Evolutionary conservation across 257 asterid species (phyloP), one percentile per base, ranked within the genome.

Genomic region (Nicotiana tabacum): DNA sequence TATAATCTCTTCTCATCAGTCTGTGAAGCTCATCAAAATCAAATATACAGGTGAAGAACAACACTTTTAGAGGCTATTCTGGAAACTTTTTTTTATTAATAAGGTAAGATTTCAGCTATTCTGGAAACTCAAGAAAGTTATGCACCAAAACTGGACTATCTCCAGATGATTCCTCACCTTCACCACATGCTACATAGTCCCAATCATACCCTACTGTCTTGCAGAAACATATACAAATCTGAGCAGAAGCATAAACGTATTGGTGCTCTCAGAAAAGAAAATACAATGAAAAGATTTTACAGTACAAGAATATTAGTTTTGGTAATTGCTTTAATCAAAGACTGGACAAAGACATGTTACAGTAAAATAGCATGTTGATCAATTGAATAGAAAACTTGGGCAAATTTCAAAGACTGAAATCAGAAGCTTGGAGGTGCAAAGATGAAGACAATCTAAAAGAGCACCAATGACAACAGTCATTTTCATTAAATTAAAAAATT

Each of bases 21-120:
- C 80, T 16, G 51, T 74, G 80, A 48, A 72, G 21, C 78, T 72
- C 21, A 43, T 46, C 37, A 74, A 53, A 48, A 27, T 48, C 39
- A 48, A n/a, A 48, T 72, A 72, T 74, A 77, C 58, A 55, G 12
- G 72, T 74, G 17, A 57, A 77, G 61, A 48, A 15, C 58, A 84
- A 56, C 13, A 57, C 51, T 29, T 37, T 32, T 58, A 46, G 39
- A 48, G 79, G 48, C 48, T 24, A 74, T 27, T 57, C 79, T 5
- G 80, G 80, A 74, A 74, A 70, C 58, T 24, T 7, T 43, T 29
- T 37, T 43, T 43, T 0, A 43, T 43, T 8, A 43, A 43, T 8
- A 43, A 43, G 48, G 48, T 43, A 43, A 43, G 10, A 43, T 43
- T 43, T 43, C 48, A 43, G 48, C 48, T 27, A 74, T 27, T 57